phyloP scores from a whole-genome alignment of 2,329 filamentous ascomycete species.

The Lecanosticta acicola region DNA sequence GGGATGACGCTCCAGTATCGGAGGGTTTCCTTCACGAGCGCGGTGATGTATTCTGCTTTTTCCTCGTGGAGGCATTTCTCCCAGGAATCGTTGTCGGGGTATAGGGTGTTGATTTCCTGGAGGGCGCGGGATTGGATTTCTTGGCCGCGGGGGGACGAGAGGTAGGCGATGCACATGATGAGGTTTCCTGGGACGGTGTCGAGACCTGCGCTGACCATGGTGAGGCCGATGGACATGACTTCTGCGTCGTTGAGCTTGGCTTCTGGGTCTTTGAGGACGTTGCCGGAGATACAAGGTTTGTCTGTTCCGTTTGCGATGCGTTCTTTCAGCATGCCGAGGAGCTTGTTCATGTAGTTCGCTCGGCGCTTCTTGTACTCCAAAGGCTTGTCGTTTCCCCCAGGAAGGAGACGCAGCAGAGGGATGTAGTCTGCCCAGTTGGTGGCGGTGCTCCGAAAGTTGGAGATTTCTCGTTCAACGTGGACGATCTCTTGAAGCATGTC shows the following conservation, averaged over 20 bases:
- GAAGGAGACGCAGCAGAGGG: slow-evolving; percentile 63
- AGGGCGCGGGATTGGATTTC: slow-evolving; percentile 65
- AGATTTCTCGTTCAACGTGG: slow-evolving; percentile 68
- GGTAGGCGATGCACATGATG: slow-evolving; percentile 72
- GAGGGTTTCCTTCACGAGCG: slow-evolving; percentile 70
- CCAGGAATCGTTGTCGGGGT: slow-evolving; percentile 72
- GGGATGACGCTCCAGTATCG: slow-evolving; percentile 76
- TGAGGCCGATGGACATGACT: slow-evolving; percentile 73
- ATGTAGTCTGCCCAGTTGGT: slow-evolving; percentile 79
- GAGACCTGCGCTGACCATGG: slow-evolving; percentile 74
- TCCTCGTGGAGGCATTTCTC: slow-evolving; percentile 66
- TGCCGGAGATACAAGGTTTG: slow-evolving; percentile 63
- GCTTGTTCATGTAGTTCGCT: slow-evolving; percentile 58
- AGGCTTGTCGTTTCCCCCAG: slow-evolving; percentile 57
- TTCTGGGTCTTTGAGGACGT: slow-evolving; percentile 65
- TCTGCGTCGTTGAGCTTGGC: slow-evolving; percentile 66
- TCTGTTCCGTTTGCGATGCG: slow-evolving; percentile 58
- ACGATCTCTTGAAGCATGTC: slow-evolving; percentile 67
- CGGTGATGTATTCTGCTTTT: slow-evolving; percentile 70
- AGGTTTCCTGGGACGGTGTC: slow-evolving; percentile 77
- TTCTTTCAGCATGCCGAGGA: slow-evolving; percentile 57
- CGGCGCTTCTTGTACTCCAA: slow-evolving; percentile 61
- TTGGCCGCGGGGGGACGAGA: slow-evolving; percentile 63
- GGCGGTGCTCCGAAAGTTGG: slow-evolving; percentile 69
- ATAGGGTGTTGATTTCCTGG: slow-evolving; percentile 63